Evolutionary conservation across 306 rosid species (phyloP).

Genomic region (Luffa acutangula): DNA sequence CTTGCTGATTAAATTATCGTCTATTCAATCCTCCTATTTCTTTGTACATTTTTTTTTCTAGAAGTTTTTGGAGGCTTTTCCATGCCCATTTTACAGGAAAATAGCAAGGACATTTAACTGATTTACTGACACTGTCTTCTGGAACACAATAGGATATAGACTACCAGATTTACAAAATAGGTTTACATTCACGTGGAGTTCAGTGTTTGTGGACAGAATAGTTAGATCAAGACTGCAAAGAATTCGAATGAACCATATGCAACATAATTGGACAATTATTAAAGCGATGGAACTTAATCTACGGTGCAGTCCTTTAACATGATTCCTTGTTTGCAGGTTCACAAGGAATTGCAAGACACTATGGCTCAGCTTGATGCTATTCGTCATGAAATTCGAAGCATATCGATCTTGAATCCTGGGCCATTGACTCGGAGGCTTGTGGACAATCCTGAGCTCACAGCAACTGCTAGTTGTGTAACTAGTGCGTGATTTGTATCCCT

Average conservation of each 20-base stretch:
- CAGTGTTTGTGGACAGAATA: background rate
- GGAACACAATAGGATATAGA: background rate
- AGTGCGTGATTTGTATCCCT: background rate
- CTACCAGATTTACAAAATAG: background rate
- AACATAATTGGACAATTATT: background rate
- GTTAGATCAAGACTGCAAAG: background rate
- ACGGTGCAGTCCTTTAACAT: background rate
- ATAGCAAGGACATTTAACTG: background rate
- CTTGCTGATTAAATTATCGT: background rate
- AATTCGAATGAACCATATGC: background rate
- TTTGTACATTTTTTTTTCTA: background rate
- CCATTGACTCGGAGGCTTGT: conserved; percentile 52
- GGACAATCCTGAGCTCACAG: conserved; percentile 27
- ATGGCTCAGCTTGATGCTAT: conserved; percentile 77
- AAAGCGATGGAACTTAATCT: background rate
- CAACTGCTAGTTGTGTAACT: conserved; percentile 2
- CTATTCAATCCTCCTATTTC: background rate
- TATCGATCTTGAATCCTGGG: conserved; percentile 53
- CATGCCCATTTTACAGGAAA: background rate
- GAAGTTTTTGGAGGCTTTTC: background rate
- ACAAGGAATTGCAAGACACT: conserved; percentile 80
- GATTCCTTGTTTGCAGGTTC: conserved; percentile 36
- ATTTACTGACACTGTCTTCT: background rate
- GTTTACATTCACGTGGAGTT: background rate
- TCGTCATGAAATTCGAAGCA: conserved; percentile 64